phyloP scores from a whole-genome alignment of 2,329 filamentous ascomycete genomes.

The Fusarium paranaense region DNA sequence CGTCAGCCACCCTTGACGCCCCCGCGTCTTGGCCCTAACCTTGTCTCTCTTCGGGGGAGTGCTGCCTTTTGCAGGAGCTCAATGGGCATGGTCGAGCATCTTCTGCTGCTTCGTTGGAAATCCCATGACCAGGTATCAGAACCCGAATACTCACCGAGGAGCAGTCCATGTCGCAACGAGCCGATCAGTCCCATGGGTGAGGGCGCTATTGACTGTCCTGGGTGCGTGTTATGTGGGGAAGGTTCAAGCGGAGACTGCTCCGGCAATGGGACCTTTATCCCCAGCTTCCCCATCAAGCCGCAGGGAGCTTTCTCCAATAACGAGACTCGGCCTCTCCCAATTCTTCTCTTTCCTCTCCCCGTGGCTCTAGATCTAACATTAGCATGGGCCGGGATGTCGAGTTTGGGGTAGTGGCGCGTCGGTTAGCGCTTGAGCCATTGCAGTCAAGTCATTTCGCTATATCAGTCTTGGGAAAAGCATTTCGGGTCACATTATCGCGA shows the following conservation, averaged over 20 bases:
- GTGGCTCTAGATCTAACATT: background rate
- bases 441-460: background rate
- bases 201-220: background rate
- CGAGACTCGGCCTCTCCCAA: background rate
- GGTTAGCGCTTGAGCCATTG: background rate
- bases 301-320: background rate
- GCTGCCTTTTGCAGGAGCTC: background rate
- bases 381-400: background rate
- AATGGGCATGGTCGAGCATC: background rate
- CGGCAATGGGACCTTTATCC: slow-evolving; percentile 3
- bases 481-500: slow-evolving; percentile 8
- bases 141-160: background rate
- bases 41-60: background rate
- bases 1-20: slow-evolving; percentile 16
- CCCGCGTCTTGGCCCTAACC: slow-evolving; percentile 6
- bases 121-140: background rate
- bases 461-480: background rate
- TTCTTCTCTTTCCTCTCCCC: background rate
- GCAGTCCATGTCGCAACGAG: background rate
- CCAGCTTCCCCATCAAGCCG: background rate
- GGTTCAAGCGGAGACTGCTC: background rate
- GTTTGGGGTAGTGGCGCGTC: background rate
- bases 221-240: slow-evolving; percentile 9
- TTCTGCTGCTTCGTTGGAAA: background rate
- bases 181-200: background rate